phyloP scores from a whole-genome alignment of 805 yeast genomes.

The Metschnikowia sp. region DNA sequence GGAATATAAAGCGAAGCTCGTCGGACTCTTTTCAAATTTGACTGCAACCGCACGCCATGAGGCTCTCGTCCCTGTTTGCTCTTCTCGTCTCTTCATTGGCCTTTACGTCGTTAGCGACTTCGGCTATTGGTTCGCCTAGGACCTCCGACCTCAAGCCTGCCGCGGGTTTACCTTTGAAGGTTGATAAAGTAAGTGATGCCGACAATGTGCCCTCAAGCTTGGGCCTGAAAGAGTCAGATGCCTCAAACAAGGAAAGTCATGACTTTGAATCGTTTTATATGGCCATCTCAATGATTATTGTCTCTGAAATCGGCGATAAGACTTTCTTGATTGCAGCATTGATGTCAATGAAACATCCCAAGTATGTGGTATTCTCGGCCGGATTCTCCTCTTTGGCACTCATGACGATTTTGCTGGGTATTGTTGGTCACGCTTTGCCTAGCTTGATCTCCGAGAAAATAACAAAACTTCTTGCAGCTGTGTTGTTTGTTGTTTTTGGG shows the following conservation, averaged over 20 bases:
- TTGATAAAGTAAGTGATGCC: slow-evolving; percentile 9
- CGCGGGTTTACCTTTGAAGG: slow-evolving; percentile 5
- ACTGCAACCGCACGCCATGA: slow-evolving; percentile 1
- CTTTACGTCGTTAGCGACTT: slow-evolving; percentile 1
- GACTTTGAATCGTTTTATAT: slow-evolving; percentile 55
- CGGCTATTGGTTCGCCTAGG: background rate
- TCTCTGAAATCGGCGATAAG: slow-evolving; percentile 97
- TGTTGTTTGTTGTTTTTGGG: slow-evolving; percentile 81
- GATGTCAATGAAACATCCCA: slow-evolving; percentile 94
- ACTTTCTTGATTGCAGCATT: slow-evolving; percentile 95
- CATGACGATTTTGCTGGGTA: slow-evolving; percentile 89
- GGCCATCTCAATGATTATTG: slow-evolving; percentile 86
- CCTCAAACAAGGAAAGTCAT: slow-evolving; percentile 2
- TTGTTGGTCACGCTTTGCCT: slow-evolving; percentile 90
- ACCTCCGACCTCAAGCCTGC: slow-evolving; percentile 3
- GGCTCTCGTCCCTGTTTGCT: slow-evolving; percentile 6
- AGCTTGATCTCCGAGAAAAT: slow-evolving; percentile 72
- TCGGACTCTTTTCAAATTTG: too few relatives aligned
- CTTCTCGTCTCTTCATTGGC: slow-evolving; percentile 7
- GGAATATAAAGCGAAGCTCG: too few relatives aligned
- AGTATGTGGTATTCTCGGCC: slow-evolving; percentile 80
- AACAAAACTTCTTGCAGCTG: slow-evolving; percentile 80
- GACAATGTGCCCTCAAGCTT: slow-evolving; percentile 11
- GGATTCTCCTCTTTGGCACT: slow-evolving; percentile 80
- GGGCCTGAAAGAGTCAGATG: background rate